phyloP scores from a whole-genome alignment of 2,329 filamentous ascomycete genomes.

The Coniella lustricola region DNA sequence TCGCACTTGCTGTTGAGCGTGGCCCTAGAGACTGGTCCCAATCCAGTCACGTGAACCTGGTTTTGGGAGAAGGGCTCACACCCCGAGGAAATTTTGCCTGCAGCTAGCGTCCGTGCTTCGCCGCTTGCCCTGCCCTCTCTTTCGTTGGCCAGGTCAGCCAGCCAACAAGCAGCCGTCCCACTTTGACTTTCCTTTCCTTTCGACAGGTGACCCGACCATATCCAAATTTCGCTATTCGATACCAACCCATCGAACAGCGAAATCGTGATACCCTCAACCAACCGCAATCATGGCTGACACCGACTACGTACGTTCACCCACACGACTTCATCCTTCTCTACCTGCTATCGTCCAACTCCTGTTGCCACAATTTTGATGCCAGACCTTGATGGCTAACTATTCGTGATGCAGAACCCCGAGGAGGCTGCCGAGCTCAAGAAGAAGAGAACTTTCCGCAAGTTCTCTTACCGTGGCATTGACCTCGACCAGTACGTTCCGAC shows the following conservation, averaged over 20 bases:
- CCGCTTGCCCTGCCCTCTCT: constrained; percentile 1
- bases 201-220: constrained; percentile 11
- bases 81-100: constrained; percentile 1
- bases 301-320: constrained; percentile 27
- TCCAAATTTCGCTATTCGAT: constrained; percentile 25
- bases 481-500: constrained; percentile 81
- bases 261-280: constrained; percentile 24
- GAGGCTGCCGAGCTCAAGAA: constrained; percentile 99
- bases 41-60: background rate
- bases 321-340: background rate
- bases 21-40: background rate
- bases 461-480: constrained; percentile 98
- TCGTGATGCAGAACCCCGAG: constrained; percentile 70
- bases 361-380: constrained; percentile 6
- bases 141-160: constrained; percentile 1
- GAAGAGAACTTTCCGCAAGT: constrained; percentile 99
- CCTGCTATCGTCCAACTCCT: background rate
- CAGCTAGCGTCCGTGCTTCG: constrained; percentile 1
- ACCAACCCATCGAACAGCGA: constrained; percentile 32
- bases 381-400: constrained; percentile 11
- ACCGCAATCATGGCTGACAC: constrained; percentile 70
- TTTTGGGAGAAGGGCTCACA: background rate
- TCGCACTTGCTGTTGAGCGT: background rate
- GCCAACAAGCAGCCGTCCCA: constrained; percentile 7
- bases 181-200: constrained; percentile 11